phyloP scores from a whole-genome alignment of 768 basidiomycete species.

The Boletus pseudo-olivaceus region DNA sequence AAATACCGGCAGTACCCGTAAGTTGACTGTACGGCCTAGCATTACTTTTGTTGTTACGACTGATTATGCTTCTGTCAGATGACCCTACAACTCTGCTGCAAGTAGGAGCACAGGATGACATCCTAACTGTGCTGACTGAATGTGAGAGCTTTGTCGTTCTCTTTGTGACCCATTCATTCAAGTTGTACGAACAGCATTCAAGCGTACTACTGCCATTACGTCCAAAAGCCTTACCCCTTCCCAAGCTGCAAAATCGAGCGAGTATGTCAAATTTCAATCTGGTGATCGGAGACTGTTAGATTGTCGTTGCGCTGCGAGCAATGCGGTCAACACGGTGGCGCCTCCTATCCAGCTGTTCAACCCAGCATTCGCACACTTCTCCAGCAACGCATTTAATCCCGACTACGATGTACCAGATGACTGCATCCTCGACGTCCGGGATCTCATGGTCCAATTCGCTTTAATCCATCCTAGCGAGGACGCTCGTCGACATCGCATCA shows the following conservation, averaged over 20 bases:
- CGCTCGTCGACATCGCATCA: not conserved
- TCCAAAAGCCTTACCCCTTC: not conserved
- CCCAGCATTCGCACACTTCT: constrained; percentile 28
- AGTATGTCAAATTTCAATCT: constrained; percentile 5
- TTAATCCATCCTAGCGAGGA: constrained; percentile 9
- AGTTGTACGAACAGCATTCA: not conserved
- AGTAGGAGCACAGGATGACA: no score
- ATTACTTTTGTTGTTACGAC: no score
- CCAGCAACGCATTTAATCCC: constrained; percentile 15
- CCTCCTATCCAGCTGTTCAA: constrained; percentile 17
- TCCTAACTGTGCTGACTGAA: no score
- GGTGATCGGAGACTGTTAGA: constrained; percentile 3
- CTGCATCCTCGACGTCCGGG: not conserved
- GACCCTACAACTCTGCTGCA: no score
- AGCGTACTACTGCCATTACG: not conserved
- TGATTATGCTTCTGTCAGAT: no score
- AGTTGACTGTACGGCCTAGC: no score
- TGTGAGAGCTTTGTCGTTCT: no score
- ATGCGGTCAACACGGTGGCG: not conserved
- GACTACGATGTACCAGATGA: constrained; percentile 4
- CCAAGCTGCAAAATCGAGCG: not conserved
- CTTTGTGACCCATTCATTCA: no score
- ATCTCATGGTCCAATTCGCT: constrained; percentile 16
- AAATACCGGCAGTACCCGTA: not conserved
- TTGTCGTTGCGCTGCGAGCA: not conserved